phyloP scores from a whole-genome alignment of 441 rosid species.

The Omphalea diandra region DNA sequence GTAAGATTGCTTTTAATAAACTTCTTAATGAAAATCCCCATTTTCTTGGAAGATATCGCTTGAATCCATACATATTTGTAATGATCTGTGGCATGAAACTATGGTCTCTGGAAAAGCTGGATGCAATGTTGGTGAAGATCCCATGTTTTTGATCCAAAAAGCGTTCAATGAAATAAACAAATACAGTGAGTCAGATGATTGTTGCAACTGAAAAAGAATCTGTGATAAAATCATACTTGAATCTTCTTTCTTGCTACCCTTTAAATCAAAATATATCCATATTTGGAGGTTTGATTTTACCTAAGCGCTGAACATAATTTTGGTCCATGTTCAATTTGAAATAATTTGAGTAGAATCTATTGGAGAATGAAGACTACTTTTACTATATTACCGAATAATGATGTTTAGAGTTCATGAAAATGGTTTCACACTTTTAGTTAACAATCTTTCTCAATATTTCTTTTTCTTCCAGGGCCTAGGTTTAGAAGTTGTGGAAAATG shows the following conservation, averaged over 20 bases:
- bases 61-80: background rate
- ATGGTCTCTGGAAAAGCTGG: background rate
- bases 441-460: background rate
- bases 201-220: background rate
- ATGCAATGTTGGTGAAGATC: background rate
- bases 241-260: background rate
- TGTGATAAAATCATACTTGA: background rate
- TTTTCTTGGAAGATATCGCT: background rate
- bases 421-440: background rate
- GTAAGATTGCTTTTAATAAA: background rate
- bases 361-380: background rate
- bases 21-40: background rate
- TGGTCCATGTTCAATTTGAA: background rate
- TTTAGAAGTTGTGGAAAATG: constrained; percentile 63
- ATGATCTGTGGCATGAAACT: background rate
- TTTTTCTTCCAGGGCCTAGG: constrained; percentile 60
- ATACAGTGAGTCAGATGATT: background rate
- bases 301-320: constrained; percentile 2
- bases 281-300: background rate
- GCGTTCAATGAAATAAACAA: background rate
- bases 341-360: background rate
- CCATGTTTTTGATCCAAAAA: background rate
- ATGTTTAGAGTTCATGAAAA: background rate
- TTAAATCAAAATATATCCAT: background rate
- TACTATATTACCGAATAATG: background rate